Evolutionary conservation across 352 stramenopile species (phyloP).

Genomic region (Globisporangium recalcitrans): DNA sequence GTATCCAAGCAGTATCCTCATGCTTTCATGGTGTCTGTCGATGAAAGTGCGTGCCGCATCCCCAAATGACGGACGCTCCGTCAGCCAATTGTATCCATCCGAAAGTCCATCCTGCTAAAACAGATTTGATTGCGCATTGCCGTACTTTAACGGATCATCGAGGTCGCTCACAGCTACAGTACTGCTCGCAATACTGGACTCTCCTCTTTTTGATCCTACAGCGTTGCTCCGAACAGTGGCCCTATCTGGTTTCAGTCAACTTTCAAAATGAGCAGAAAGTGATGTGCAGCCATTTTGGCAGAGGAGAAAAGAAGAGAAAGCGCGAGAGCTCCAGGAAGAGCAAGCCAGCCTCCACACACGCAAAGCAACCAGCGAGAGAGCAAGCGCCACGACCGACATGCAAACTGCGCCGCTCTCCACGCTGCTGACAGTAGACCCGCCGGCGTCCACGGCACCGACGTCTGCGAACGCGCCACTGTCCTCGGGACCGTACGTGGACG

Average conservation of each 20-base stretch:
- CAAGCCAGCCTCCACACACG: not conserved
- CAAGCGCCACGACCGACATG: not conserved
- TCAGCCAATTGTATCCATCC: conserved; percentile 7
- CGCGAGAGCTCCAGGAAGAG: not conserved
- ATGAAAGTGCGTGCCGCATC: not conserved
- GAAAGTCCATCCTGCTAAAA: not conserved
- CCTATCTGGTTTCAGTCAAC: not conserved
- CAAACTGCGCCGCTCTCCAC: not conserved
- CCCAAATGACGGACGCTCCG: not conserved
- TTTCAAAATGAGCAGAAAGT: not conserved
- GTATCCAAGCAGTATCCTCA: not conserved
- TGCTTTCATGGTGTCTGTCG: not conserved
- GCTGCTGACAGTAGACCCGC: not conserved
- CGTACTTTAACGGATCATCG: not conserved
- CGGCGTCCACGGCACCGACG: not conserved
- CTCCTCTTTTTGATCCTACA: not conserved
- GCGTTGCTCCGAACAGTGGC: not conserved
- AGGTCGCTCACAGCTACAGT: not conserved
- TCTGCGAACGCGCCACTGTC: conserved; percentile 8
- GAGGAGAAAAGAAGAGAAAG: not conserved
- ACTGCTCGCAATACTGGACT: not conserved
- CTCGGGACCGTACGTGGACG: conserved; percentile 36
- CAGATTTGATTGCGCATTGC: conserved; percentile 5
- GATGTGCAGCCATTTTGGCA: conserved; percentile 4
- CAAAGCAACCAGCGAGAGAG: not conserved